Conservation (phyloP, 106 monocot genomes). For the Allium sativum region DNA sequence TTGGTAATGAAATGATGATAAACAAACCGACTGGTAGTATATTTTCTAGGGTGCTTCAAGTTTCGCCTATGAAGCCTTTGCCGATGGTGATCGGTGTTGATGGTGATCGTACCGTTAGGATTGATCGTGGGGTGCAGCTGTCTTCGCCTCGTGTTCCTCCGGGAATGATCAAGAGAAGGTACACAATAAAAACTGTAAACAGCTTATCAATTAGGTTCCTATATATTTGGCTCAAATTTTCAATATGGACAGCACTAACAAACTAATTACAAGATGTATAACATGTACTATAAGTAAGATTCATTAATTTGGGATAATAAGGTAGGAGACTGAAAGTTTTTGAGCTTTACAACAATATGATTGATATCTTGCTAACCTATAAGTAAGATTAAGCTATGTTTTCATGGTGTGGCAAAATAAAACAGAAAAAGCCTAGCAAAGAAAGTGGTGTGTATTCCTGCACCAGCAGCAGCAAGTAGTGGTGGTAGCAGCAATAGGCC, state of each 20-base stretch:
- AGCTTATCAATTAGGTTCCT: no score
- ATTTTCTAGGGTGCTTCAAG: conserved; percentile 3
- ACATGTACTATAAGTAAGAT: no score
- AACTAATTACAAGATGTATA: no score
- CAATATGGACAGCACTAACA: no score
- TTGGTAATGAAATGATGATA: background rate
- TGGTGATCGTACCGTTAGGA: conserved; percentile 19
- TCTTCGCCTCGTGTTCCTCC: conserved; percentile 23
- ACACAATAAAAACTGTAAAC: background rate
- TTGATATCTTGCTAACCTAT: no score
- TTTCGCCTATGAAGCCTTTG: background rate
- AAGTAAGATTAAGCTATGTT: background rate
- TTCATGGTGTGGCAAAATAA: background rate
- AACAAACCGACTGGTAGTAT: background rate
- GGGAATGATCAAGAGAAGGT: conserved; percentile 66
- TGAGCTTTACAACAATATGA: no score
- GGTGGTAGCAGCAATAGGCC: conserved; percentile 27
- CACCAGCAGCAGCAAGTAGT: conserved; percentile 29
- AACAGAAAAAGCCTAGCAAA: conserved; percentile 82
- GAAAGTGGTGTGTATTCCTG: conserved; percentile 92
- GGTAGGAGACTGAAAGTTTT: no score
- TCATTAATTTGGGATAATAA: no score
- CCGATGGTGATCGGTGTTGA: background rate
- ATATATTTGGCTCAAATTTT: no score
- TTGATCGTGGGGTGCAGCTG: no score